Conservation (phyloP, 73 alveolate species). For the Paramecium biaurelia region DNA sequence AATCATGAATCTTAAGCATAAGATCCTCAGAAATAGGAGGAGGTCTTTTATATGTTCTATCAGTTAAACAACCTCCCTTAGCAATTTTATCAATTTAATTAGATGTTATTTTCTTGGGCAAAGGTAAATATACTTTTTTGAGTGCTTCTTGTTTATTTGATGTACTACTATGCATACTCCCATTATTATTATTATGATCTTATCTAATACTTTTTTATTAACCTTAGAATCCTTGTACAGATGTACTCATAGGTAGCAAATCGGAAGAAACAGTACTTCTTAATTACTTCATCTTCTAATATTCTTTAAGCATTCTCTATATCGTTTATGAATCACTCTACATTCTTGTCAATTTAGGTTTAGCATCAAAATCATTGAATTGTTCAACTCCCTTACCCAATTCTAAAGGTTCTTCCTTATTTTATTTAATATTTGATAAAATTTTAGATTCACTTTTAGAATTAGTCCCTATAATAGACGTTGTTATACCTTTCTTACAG, state of each 20-base stretch:
- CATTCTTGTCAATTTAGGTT: conserved; percentile 15
- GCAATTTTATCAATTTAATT: conserved; percentile 23
- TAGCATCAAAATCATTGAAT: neutral
- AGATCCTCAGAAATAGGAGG: conserved; percentile 17
- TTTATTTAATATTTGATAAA: neutral
- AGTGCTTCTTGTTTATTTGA: conserved; percentile 1
- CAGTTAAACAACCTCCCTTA: conserved; percentile 47
- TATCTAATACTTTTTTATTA: conserved; percentile 23
- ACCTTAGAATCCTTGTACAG: conserved; percentile 41
- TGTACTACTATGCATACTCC: conserved; percentile 41
- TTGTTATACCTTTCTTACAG: neutral
- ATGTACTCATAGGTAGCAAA: neutral
- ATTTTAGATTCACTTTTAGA: conserved; percentile 28
- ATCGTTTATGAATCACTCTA: conserved; percentile 18
- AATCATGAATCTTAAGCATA: neutral
- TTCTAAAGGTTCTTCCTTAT: neutral
- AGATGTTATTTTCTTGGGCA: neutral
- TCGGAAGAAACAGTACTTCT: neutral
- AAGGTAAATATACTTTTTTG: conserved; percentile 9
- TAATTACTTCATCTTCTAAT: neutral
- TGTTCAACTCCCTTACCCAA: neutral
- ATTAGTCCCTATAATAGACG: neutral
- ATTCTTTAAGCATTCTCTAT: conserved; percentile 15
- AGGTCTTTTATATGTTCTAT: neutral
- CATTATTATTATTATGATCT: conserved; percentile 30